Base-by-base conservation (phyloP, 257 asterid species). In the Ehretia macrophylla region DNA sequence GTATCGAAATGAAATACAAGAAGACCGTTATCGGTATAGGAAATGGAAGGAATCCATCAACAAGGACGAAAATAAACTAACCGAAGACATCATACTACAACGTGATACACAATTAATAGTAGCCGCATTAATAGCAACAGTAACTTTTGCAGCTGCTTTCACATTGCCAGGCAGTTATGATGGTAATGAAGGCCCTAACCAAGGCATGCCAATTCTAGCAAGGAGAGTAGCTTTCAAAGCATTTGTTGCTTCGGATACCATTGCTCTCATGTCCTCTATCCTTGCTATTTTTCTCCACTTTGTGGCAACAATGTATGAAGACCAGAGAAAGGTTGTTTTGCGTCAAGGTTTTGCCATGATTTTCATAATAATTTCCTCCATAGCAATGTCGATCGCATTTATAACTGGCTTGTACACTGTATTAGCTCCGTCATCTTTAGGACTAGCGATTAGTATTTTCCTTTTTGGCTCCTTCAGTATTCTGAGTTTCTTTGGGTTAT, bases 131-230 rank as follows among this genome's bases (percentile, higher is more conserved):
- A 64, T 64, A 55, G 11, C 58, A 44, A 23, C 62, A 44, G 62
- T 64, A 3, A 42, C 62, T 11, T 64, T 64, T 45, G 69, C 69
- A 16, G 69, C 69, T 40, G 63, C 23, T 42, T 58, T 58, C 27
- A 58, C 63, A 0, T 8, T 58, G 14, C 63, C 63, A 3, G 68
- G 68, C 14, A 60, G 68, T 8, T 63, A 63, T 16, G 42, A 52
- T 38, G 14, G 1, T 17, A 17, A 21, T 12, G 12, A 44, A 21
- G 69, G n/a, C n/a, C n/a, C n/a, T n/a, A n/a, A n/a, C n/a, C n/a
- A n/a, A n/a, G n/a, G 69, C 55, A 64, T 44, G 47, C 56, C 69
- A 23, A 14, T 55, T 17, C 38, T 64, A 4, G 14, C 35, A 54
- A 55, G 47, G 55, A 55, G 21, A 27, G 20, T 19, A 9, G 55